Conservation (phyloP, 2,329 filamentous ascomycete genomes). For the Leptodontidium sp. region DNA sequence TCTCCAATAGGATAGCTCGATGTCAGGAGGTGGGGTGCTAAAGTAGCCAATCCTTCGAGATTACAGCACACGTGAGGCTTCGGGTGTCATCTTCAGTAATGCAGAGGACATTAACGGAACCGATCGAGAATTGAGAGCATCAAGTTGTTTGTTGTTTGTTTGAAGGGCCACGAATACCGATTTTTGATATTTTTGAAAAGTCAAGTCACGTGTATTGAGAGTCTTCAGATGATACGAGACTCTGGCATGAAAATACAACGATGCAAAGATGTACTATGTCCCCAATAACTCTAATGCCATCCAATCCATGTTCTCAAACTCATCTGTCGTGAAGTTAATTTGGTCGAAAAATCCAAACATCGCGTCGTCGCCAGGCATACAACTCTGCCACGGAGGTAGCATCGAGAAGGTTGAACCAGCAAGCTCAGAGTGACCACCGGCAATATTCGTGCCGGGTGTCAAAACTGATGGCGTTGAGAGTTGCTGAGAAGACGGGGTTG, state of each 20-base stretch:
- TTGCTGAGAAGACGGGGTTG: neutral
- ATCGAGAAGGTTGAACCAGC: neutral
- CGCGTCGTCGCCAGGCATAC: constrained; percentile 19
- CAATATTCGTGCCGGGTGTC: neutral
- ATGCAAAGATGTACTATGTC: neutral
- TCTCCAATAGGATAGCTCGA: constrained; percentile 1
- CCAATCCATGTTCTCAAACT: constrained; percentile 39
- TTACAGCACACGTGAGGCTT: neutral
- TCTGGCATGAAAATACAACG: neutral
- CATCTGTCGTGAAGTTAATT: constrained; percentile 37
- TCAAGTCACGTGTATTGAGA: neutral
- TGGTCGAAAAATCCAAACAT: constrained; percentile 36
- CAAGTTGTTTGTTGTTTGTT: too few species aligned
- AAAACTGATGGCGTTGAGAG: neutral
- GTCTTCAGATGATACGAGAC: neutral
- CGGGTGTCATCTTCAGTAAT: too few species aligned
- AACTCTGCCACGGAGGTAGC: constrained; percentile 19
- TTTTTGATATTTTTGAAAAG: too few species aligned
- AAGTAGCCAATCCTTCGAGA: neutral
- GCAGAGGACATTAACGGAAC: too few species aligned
- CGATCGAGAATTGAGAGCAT: too few species aligned
- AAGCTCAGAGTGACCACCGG: neutral
- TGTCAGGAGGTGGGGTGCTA: neutral
- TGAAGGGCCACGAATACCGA: too few species aligned
- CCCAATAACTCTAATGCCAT: constrained; percentile 20